Evolutionary conservation across 1,284 basidiomycete genomes (phyloP).

Genomic region (Singerocomus rubriflavus): DNA sequence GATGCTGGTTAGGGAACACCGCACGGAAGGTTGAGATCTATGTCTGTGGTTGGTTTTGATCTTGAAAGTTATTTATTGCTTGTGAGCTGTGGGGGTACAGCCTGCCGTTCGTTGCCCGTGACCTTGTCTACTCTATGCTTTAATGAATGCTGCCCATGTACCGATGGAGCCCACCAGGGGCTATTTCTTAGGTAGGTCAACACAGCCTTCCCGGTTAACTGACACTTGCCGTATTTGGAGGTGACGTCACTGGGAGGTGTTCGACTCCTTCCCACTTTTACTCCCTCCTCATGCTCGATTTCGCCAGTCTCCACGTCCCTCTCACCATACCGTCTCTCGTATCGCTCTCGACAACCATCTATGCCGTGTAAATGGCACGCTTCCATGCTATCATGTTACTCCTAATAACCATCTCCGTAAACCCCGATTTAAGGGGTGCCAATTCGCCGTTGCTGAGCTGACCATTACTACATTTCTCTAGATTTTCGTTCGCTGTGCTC

Average conservation of each 20-base stretch:
- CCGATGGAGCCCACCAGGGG: neutral
- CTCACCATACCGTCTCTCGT: neutral
- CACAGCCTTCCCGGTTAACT: neutral
- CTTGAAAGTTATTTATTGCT: neutral
- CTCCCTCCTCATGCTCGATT: neutral
- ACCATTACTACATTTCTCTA: neutral
- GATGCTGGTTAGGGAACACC: neutral
- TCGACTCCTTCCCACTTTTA: neutral
- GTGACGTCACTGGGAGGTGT: constrained; percentile 3
- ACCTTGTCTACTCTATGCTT: too few species aligned
- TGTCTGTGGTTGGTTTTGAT: neutral
- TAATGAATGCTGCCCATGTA: neutral
- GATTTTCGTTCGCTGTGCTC: neutral
- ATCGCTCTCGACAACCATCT: too few species aligned
- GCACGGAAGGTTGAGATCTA: neutral
- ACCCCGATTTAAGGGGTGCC: too few species aligned
- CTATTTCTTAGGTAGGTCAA: constrained; percentile 1
- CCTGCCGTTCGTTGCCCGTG: neutral
- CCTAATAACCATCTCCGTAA: too few species aligned
- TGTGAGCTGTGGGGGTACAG: neutral
- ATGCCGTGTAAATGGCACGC: too few species aligned
- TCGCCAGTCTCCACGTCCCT: neutral
- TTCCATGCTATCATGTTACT: too few species aligned
- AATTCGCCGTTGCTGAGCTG: neutral
- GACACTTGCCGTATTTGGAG: neutral